Conservation (phyloP, 2,329 filamentous ascomycete species). For the Lasiodiplodia citricola region DNA sequence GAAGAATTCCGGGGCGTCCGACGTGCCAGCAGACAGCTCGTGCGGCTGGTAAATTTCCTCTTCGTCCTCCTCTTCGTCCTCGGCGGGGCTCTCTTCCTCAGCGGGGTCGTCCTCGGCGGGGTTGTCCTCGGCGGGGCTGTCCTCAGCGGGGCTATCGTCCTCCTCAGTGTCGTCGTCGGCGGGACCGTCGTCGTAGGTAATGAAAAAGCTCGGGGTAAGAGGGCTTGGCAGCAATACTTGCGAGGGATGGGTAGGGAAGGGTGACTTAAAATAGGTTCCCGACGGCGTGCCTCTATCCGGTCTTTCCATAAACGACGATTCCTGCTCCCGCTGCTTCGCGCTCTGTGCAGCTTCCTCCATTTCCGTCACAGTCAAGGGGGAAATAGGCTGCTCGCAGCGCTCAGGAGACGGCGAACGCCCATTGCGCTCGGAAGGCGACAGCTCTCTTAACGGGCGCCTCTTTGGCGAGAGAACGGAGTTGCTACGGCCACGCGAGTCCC, state of each 20-base stretch:
- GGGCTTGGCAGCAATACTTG: constrained; percentile 19
- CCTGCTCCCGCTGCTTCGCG: background rate
- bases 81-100: background rate
- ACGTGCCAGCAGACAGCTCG: constrained; percentile 7
- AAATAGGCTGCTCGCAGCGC: background rate
- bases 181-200: background rate
- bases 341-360: constrained; percentile 10
- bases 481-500: constrained; percentile 13
- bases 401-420: constrained; percentile 15
- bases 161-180: background rate
- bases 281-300: constrained; percentile 22
- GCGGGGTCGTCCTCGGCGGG: background rate
- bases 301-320: background rate
- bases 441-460: constrained; percentile 20
- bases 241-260: constrained; percentile 14
- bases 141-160: background rate
- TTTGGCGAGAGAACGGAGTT: constrained; percentile 5
- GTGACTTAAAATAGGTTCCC: constrained; percentile 11
- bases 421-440: constrained; percentile 24
- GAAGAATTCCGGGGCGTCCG: constrained; percentile 18
- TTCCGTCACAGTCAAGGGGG: constrained; percentile 17
- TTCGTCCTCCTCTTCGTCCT: background rate
- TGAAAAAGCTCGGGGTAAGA: background rate
- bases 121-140: background rate
- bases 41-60: background rate